Conservation (phyloP, 176 grass and related monocot genomes). For the Chloris gayana region DNA sequence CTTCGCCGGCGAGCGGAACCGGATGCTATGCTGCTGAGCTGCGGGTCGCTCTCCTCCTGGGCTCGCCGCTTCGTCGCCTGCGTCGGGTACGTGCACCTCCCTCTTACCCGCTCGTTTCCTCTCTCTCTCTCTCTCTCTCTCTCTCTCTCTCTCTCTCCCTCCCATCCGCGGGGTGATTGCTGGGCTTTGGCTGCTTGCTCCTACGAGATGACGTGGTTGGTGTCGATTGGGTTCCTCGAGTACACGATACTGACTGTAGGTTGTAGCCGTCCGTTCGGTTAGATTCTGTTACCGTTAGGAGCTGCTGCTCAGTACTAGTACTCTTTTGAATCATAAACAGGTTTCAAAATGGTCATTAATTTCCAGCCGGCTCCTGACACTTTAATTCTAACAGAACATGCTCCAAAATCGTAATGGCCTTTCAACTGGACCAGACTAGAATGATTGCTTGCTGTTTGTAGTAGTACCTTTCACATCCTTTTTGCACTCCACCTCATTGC, state of each 20-base stretch:
- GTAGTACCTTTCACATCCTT: slow-evolving; percentile 4
- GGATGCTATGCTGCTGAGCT: slow-evolving; percentile 23
- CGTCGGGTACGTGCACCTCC: slow-evolving; percentile 64
- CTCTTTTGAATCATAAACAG: background rate
- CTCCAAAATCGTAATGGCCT: background rate
- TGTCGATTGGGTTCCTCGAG: background rate
- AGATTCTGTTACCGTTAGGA: background rate
- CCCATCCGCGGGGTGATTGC: background rate
- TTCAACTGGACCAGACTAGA: background rate
- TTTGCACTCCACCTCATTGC: background rate
- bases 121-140: no score
- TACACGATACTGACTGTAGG: background rate
- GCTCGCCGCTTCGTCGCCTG: slow-evolving; percentile 73
- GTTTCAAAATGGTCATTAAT: background rate
- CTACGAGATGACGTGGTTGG: background rate
- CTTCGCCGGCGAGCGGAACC: background rate
- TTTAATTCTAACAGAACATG: no score
- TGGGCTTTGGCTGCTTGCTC: background rate
- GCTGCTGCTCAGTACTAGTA: background rate
- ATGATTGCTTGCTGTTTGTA: slow-evolving; percentile 6
- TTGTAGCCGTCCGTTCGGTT: background rate
- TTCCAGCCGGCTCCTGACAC: background rate
- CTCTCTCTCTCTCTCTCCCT: no score
- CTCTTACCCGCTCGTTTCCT: background rate
- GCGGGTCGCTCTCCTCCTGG: slow-evolving; percentile 70